Evolutionary conservation across 2,329 filamentous ascomycete species (phyloP), one percentile per base, ranked within the genome.

Genomic region (Botrytis deweyae): DNA sequence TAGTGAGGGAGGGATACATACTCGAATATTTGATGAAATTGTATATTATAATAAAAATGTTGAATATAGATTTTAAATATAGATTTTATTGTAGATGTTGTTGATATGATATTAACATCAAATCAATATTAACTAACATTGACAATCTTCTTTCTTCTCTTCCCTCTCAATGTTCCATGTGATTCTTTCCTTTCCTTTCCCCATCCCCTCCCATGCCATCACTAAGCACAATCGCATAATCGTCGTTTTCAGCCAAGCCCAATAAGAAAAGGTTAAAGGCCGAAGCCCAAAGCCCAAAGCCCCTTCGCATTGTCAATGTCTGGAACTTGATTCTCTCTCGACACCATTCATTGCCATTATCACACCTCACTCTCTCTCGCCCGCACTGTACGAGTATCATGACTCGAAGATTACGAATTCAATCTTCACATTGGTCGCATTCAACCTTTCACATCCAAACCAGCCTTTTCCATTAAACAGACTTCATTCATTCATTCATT

Each of bases 391-490:
- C 22, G 46, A 52, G 20, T 55, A 55, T 29, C 69, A 58, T 64
- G 69, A 64, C 22, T 49, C 58, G n/a, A 52, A 46, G 36, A 33
- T 18, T 63, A 40, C 33, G 22, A 55, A 20, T n/a, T 67, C 46
- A 40, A 40, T 29, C 65, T 38, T 55, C 33, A 40, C 25, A 36
- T 36, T 49, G 46, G 59, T 64, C 44, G 70, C 38, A n/a, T 67
- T 72, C 62, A 49, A 64, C 29, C 29, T 44, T 20, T 29, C 14
- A 1, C 6, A 14, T 38, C 12, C 44, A 7, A 38, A 10, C 55
- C 71, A 70, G 62, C 71, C 64, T 70, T 55, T 36, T 55, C 71
- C 25, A 52, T 73, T 69, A 62, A 52, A 40, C 44, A 33, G 33
- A 33, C 33, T 33, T 33, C 33, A 40, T 14, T 40, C 40, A 36